Evolutionary conservation across 1,284 basidiomycete species (phyloP), one percentile per base, ranked within the genome.

Genomic region (Fereydounia khargensis): DNA sequence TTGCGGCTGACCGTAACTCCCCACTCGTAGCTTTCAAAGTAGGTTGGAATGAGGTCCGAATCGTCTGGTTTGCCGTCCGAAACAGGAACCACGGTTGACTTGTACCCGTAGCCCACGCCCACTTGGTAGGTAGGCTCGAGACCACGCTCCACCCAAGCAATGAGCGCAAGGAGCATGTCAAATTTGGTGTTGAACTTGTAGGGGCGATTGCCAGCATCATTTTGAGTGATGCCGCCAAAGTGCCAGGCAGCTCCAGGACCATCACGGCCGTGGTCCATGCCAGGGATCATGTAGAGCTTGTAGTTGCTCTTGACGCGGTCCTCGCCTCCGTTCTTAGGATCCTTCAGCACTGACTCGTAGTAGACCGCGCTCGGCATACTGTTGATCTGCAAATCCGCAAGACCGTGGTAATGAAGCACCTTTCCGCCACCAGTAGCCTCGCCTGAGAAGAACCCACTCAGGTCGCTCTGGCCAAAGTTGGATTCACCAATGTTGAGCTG

Each of bases 91-190:
- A 33, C 16, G n/a, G 19, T 17, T 6, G 10, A 17, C 5, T 33
- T 17, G 10, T 5, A 17, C 3, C 19, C 16, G 40, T 70, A 60
- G 16, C 46, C 62, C 20, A 55, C 56, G 14, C 64, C 78, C n/a
- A 72, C 66, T 33, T 79, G 55, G 1, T 41, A 59, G 13, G 74
- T 74, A 8, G 79, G 79, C 0, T 76, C 72, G 17, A 63, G 44
- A 6, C 73, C 77, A 1, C 71, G 45, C 49, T 80, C 79, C 6
- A 79, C 78, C 79, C 79, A 80, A 20, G 70, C 63, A 9, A 79
- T 74, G 27, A 80, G 70, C 13, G 78, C 78, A 0, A 77, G 56
- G 10, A 79, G 51, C 24, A 79, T 67, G 52, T 80, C 77, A 50
- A 78, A 73, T 36, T 66, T 36, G 6, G 74, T 48, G 14, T 59